Base-by-base conservation (phyloP, 1,139 yeast species). In the Taphrina deformans region DNA sequence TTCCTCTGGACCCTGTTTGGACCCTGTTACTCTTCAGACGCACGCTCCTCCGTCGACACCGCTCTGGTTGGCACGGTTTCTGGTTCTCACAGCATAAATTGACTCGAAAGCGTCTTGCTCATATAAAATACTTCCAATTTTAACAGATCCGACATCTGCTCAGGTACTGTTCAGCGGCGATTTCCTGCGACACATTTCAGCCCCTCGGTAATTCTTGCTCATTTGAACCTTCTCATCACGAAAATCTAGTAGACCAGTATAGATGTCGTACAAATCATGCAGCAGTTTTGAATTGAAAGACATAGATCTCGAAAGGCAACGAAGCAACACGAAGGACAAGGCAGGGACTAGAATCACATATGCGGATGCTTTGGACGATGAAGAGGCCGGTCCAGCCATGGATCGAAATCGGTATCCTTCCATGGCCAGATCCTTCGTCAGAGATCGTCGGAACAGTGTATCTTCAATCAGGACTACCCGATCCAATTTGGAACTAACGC, bases 321-420 rank as follows among this genome's bases (percentile, higher is more conserved):
- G 21, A 14, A 21, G 27, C 44, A 29, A 33, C 12, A 4, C 44
- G 14, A 51, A 51, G 44, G 27, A 51, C 27, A 29, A 31, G 55
- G 14, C 10, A 10, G 21, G 48, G 56, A 51, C 56, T 24, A 16
- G 53, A 16, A 59, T 59, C 56, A 59, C 63, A 12, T 59, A 59
- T 40, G 63, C 63, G 24, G 63, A 59, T 21, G 38, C 41, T 24
- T 35, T 41, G 4, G 63, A 59, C n/a, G 63, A 50, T 7, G 55
- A 48, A 21, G 50, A 48, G 23, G 50, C 50, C 18, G 58, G 48
- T 12, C 50, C 56, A 3, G 51, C 46, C 41, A 35, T 52, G 40
- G 46, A 52, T 31, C 55, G 56, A 14, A 48, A 27, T 14, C 63
- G 63, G 14, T 53, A 23, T 24, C 58, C 58, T 1, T 53, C 58